Base-by-base conservation (phyloP, 2,329 filamentous ascomycete species). In the Cordyceps cicadae region DNA sequence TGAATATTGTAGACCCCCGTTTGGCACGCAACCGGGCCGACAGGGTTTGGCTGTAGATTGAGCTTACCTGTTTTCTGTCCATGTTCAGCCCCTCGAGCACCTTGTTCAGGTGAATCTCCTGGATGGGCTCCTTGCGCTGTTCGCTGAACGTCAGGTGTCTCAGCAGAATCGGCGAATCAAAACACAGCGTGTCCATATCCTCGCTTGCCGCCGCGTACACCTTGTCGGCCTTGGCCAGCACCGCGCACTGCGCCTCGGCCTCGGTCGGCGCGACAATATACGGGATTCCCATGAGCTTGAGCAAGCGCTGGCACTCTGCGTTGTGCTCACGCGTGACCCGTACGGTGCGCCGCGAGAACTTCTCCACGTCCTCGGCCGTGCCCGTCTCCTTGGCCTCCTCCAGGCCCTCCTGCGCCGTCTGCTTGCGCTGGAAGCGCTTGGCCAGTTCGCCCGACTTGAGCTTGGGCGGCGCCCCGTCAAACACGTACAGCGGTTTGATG, bases 141-240 rank as follows among this genome's bases (percentile, higher is more conserved):
- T 99, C 94, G 71, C 91, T 95, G 74, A 97, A 97, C 2, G 94
- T 99, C 64, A 99, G 82, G 75, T 99, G 92, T 54, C 94, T 84
- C 65, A 99, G 78, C 52, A 99, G 78, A 62, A 99, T 92, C 0
- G 94, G 94, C 56, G 92, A 83, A 69, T 97, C 87, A 74, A 99
- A 99, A 70, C 93, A 97, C 60, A 99, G 79, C 0, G 94, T 99
- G 71, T 99, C 94, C 94, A 99, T 99, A 76, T 99, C 94, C 76
- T 99, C 94, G 65, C 90, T 96, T 3, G 94, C 94, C 21, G 94
- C 94, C 3, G 92, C 94, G 72, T 95, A 99, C 56, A 99, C 94
- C 76, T 97, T 97, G 43, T 92, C 93, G 5, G 90, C 92, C 63
- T 88, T 82, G 0, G 94, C 94, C 63, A 99, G 80, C 46, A 87